Percentiles rank a stretch among this genome's conserved stretches.
These are phyloP conservation scores for Blastocystis sp. DNA, from an alignment of 352 stramenopile species.

Conservation along the genomic window DNA sequence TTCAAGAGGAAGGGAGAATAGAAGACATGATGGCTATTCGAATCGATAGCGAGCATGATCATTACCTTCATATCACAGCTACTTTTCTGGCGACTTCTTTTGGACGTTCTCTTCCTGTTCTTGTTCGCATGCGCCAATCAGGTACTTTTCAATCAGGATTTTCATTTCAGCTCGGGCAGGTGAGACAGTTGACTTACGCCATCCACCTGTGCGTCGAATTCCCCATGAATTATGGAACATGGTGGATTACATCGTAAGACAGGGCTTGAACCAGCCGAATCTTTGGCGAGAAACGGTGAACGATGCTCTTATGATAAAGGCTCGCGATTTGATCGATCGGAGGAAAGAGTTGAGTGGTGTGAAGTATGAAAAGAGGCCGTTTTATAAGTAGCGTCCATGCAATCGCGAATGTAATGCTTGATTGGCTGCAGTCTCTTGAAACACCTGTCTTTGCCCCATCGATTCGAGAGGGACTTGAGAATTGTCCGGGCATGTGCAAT, in stretches of 20 bases:
- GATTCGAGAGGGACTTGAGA: background rate
- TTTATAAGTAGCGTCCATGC: background rate
- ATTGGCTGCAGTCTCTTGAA: background rate
- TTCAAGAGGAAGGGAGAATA: background rate
- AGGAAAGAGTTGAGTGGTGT: conserved; percentile 69
- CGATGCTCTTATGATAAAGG: conserved; percentile 68
- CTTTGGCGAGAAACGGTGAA: conserved; percentile 66
- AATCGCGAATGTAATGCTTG: conserved; percentile 2
- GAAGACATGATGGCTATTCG: conserved; percentile 44
- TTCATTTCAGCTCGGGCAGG: background rate
- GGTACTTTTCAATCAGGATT: background rate
- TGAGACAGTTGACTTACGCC: background rate
- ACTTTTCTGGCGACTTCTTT: conserved; percentile 25
- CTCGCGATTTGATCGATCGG: conserved; percentile 77
- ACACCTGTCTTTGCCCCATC: background rate
- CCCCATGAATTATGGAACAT: conserved; percentile 95
- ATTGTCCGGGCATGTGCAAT: background rate
- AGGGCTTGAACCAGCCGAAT: conserved; percentile 70
- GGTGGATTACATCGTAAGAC: conserved; percentile 86
- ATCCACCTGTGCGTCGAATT: conserved; percentile 67
- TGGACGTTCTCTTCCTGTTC: background rate
- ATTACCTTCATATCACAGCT: conserved; percentile 31
- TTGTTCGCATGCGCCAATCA: background rate
- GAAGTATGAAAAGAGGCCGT: background rate
- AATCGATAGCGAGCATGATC: conserved; percentile 11